Evolutionary conservation across 345 rosid species (phyloP), one percentile per base, ranked within the genome.

Genomic region (Balakata baccata): DNA sequence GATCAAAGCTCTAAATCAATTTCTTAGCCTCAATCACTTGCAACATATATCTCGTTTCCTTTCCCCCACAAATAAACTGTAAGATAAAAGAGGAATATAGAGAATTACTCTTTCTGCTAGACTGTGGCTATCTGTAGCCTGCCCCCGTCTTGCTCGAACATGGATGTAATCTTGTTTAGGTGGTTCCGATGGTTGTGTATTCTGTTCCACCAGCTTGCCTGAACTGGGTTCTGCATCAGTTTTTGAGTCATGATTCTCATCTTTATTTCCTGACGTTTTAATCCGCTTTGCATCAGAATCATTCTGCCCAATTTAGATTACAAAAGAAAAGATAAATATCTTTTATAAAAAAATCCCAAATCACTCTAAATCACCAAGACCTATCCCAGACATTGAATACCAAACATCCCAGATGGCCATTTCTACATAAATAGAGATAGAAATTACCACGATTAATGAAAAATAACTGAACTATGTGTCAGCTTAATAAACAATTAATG

Each of bases 71-170:
- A n/a, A 70, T 37, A 57, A 57, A n/a, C 16, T 20, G 18, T 4
- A 70, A 67, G 73, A 53, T 69, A 47, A 23, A 18, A 54, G 49
- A 73, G 71, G 72, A 56, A 52, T 11, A 25, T 47, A 74, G 87
- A 53, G 78, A 70, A 64, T 86, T 92, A 94, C 96, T 82, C 97
- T 88, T 87, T 94, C 94, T 34, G 98, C 98, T 73, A 94, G 85
- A 81, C 97, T 94, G 85, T 92, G 98, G 84, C 93, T 94, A 84
- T 92, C 97, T 54, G 96, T 92, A 73, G 98, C 98, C 82, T 94
- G 97, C 66, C 98, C 98, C 77, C 94, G 83, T 82, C 98, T 90
- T 16, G 97, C 98, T 79, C 98, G 88, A 13, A 94, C 93, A 59
- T 90, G 98, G 77, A 94, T 92, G 81, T 90, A 94, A 84, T 93